Conservation (phyloP, 2,329 filamentous ascomycete species). For the Fusarium xyrophilum region DNA sequence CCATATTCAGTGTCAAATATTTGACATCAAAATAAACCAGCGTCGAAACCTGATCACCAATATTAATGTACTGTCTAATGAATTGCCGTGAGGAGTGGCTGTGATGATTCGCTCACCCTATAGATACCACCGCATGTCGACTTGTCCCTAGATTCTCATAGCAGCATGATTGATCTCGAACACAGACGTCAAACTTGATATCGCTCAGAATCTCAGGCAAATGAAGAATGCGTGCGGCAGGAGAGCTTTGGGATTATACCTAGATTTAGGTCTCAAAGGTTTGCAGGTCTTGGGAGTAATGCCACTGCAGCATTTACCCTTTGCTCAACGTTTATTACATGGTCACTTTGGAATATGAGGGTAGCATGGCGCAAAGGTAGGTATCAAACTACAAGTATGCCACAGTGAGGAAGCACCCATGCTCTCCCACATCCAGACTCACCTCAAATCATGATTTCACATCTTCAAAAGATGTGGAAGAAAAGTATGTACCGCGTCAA, state of each 20-base stretch:
- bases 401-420: not conserved
- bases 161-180: not conserved
- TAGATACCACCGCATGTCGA: not conserved
- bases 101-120: not conserved
- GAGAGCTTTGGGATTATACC: not conserved
- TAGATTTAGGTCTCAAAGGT: not conserved
- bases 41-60: not conserved
- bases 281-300: not conserved
- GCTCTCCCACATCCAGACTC: not conserved
- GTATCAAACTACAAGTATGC: no score
- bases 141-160: not conserved
- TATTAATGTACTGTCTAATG: not conserved
- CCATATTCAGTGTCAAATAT: not conserved
- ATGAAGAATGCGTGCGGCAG: not conserved
- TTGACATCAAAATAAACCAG: not conserved
- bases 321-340: no score
- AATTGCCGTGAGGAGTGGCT: not conserved
- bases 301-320: not conserved
- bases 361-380: no score
- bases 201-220: not conserved
- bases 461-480: not conserved
- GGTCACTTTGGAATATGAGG: not conserved
- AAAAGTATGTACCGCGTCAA: conserved; percentile 46
- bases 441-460: not conserved
- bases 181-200: no score